A percentile compares a stretch with the other conserved stretches of the same genome.
These are phyloP conservation scores for Coelastrella sp. DNA, from an alignment of 139 green algal species.

Conservation along the genomic window DNA sequence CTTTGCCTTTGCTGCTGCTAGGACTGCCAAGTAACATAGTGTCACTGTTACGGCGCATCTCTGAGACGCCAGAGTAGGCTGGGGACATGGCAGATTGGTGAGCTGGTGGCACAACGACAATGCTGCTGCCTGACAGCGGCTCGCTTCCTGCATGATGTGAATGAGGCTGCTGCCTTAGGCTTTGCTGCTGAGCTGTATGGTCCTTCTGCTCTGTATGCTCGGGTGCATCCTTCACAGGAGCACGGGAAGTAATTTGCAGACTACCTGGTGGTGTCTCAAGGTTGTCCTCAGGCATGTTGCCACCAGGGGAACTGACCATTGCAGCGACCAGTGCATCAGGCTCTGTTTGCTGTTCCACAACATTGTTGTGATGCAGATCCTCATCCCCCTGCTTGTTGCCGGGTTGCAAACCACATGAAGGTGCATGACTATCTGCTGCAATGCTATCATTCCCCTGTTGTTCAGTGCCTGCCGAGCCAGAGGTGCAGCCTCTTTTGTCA, in stretches of 20 bases:
- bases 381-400: too few relatives aligned
- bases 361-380: too few relatives aligned
- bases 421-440: too few relatives aligned
- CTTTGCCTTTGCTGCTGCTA: conserved; percentile 23
- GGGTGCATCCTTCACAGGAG: not conserved
- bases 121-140: not conserved
- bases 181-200: not conserved
- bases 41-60: not conserved
- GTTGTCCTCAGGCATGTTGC: too few relatives aligned
- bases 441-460: too few relatives aligned
- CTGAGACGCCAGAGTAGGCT: not conserved
- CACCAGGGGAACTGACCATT: too few relatives aligned
- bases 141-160: not conserved
- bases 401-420: too few relatives aligned
- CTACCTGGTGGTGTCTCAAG: not conserved
- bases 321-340: too few relatives aligned
- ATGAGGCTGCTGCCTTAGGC: not conserved
- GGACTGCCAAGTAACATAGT: not conserved
- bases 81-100: not conserved
- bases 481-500: too few relatives aligned
- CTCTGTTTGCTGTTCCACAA: too few relatives aligned
- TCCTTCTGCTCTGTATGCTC: not conserved
- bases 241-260: not conserved
- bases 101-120: not conserved
- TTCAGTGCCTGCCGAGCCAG: too few relatives aligned